Percentiles rank a stretch among this genome's conserved stretches.
Evolutionary conservation across 2,329 filamentous ascomycete species (phyloP).

Genomic region (Colletotrichum horii): DNA sequence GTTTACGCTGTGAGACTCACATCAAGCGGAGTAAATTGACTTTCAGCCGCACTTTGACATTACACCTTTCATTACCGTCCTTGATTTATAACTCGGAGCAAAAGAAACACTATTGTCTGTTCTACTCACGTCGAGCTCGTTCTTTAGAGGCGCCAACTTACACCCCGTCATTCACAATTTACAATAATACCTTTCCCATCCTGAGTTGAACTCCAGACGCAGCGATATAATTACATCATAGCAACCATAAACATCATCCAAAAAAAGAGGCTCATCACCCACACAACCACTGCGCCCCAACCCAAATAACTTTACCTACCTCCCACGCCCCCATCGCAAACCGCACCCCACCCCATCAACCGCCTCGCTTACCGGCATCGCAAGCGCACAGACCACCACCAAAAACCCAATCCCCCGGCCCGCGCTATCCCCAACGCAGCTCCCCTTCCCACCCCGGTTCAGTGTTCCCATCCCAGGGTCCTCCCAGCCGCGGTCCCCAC

Average conservation of each 20-base stretch:
- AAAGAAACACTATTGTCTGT: too few relatives aligned
- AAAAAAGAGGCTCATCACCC: not conserved
- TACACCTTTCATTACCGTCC: too few relatives aligned
- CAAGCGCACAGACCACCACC: not conserved
- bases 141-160: not conserved
- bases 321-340: not conserved
- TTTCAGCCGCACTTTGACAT: too few relatives aligned
- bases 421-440: not conserved
- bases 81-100: fast-evolving
- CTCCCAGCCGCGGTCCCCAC: not conserved
- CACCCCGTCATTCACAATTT: too few relatives aligned
- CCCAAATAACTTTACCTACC: too few relatives aligned
- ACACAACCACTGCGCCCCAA: not conserved
- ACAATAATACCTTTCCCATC: too few relatives aligned
- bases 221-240: not conserved
- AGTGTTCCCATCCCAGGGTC: not conserved
- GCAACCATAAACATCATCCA: not conserved
- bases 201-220: not conserved
- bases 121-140: not conserved
- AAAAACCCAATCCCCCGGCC: not conserved
- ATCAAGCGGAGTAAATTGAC: not conserved
- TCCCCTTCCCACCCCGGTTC: not conserved
- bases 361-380: not conserved
- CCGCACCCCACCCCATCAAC: not conserved
- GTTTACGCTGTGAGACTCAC: not conserved